These are phyloP conservation scores for Pontederia crassipes DNA, from an alignment of 176 grass and related monocot genomes.

Conservation along the genomic window DNA sequence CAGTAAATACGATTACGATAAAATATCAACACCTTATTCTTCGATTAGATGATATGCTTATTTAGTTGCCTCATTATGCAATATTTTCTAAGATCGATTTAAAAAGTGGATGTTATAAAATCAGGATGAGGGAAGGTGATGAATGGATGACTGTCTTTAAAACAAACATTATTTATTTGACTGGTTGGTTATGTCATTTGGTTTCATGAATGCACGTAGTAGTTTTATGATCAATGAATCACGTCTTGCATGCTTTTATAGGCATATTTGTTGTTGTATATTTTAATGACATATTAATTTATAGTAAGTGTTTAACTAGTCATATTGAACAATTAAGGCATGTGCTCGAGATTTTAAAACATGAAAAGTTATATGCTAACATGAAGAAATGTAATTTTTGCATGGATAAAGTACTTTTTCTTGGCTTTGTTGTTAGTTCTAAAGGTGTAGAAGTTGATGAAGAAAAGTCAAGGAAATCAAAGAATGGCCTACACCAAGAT, in stretches of 20 bases:
- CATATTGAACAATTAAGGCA: neutral
- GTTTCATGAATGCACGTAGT: neutral
- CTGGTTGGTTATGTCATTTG: neutral
- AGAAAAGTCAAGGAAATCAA: neutral
- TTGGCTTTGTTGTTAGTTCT: neutral
- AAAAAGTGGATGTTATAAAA: neutral
- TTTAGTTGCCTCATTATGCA: neutral
- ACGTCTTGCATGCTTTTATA: neutral
- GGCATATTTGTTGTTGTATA: slow-evolving; percentile 7
- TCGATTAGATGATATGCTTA: neutral
- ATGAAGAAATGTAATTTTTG: neutral
- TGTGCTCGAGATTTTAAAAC: neutral
- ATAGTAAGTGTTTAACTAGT: neutral
- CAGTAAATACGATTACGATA: neutral
- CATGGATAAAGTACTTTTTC: neutral
- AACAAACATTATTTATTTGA: neutral
- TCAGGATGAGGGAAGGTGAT: neutral
- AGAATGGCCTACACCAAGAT: neutral
- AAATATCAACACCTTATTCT: neutral
- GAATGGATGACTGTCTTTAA: neutral
- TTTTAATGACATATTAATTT: slow-evolving; percentile 13
- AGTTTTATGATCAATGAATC: slow-evolving; percentile 1
- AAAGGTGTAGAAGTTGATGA: neutral
- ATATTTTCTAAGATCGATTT: neutral
- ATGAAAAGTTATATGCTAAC: neutral